Conservation (phyloP, 495 filamentous ascomycete species). For the Penicillium verhagenii region DNA sequence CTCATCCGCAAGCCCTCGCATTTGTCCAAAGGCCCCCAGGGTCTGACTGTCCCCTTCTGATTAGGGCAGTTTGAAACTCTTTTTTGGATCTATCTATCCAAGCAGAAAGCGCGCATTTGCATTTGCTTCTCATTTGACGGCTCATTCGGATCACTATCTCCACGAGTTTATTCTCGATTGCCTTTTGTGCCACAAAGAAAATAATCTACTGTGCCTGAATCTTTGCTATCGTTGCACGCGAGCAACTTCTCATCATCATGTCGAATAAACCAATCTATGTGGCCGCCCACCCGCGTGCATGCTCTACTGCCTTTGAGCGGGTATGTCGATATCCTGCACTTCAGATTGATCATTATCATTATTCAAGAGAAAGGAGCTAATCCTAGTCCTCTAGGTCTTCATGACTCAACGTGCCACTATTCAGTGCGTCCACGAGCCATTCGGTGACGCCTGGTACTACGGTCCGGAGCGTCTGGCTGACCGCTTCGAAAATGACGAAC, state of each 20-base stretch:
- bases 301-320: constrained; percentile 93
- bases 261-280: constrained; percentile 82
- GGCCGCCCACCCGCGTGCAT: constrained; percentile 89
- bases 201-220: neutral
- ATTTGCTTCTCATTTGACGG: constrained; percentile 2
- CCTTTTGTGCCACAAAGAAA: constrained; percentile 8
- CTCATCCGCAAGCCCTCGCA: constrained; percentile 17
- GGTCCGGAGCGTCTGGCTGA: constrained; percentile 81
- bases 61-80: constrained; percentile 8
- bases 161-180: constrained; percentile 25
- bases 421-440: constrained; percentile 87
- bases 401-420: constrained; percentile 86
- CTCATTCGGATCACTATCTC: neutral
- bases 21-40: constrained; percentile 17
- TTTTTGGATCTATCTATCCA: neutral
- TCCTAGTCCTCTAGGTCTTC: constrained; percentile 64
- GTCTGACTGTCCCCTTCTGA: constrained; percentile 7
- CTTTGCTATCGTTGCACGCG: neutral
- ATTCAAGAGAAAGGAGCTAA: constrained; percentile 3
- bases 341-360: constrained; percentile 4
- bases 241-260: constrained; percentile 45
- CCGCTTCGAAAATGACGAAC: constrained; percentile 72
- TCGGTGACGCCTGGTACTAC: constrained; percentile 95
- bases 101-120: neutral
- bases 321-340: constrained; percentile 42